A percentile compares a stretch with the other conserved stretches of the same genome.
Conservation (phyloP, 2,329 filamentous ascomycete genomes). For the Biscogniauxia mediterranea region DNA sequence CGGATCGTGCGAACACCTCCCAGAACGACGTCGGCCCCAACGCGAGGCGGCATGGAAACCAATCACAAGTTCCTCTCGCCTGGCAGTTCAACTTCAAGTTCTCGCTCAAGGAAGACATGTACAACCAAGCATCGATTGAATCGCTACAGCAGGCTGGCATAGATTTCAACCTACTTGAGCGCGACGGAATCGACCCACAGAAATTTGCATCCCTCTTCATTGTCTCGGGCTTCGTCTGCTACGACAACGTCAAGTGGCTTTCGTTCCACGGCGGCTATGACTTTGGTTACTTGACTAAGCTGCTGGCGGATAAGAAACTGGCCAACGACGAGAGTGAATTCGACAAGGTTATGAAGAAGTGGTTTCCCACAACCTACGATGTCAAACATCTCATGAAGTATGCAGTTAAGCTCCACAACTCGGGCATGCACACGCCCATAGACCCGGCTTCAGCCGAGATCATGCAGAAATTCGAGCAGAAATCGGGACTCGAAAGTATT, state of each 20-base stretch:
- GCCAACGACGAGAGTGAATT: constrained; percentile 90
- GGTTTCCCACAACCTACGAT: constrained; percentile 91
- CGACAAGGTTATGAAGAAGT: constrained; percentile 82
- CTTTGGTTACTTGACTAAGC: constrained; percentile 95
- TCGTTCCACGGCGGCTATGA: constrained; percentile 98
- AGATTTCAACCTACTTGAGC: constrained; percentile 79
- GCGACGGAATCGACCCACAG: constrained; percentile 85
- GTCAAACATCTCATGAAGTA: constrained; percentile 97
- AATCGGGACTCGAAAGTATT: constrained; percentile 89
- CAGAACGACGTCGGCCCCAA: constrained; percentile 39
- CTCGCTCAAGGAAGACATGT: constrained; percentile 94
- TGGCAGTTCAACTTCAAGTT: constrained; percentile 99
- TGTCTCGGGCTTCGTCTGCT: constrained; percentile 85
- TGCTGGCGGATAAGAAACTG: constrained; percentile 78
- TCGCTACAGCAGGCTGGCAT: constrained; percentile 90
- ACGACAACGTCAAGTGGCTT: constrained; percentile 90
- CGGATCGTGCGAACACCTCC: constrained; percentile 58
- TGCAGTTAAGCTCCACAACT: constrained; percentile 68
- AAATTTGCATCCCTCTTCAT: constrained; percentile 89
- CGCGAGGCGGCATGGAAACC: constrained; percentile 40
- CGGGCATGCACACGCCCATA: constrained; percentile 59
- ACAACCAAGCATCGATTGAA: constrained; percentile 90
- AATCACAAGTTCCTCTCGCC: constrained; percentile 71
- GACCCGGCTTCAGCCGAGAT: constrained; percentile 69
- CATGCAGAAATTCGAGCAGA: constrained; percentile 80